Evolutionary conservation across 495 filamentous ascomycete genomes (phyloP).

Genomic region (Penicillium cosmopolitanum): DNA sequence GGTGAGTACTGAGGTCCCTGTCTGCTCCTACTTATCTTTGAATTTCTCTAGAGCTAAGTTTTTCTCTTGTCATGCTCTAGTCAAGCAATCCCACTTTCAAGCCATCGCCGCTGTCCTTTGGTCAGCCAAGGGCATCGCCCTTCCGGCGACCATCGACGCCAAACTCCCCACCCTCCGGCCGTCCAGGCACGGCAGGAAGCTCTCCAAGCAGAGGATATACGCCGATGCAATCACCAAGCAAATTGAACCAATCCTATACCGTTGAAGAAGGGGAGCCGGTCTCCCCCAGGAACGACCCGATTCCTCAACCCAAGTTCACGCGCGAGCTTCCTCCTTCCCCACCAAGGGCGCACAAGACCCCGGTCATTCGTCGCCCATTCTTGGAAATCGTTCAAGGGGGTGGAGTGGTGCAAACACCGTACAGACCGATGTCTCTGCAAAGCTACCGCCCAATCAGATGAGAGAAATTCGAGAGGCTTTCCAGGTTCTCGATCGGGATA

Average conservation of each 20-base stretch:
- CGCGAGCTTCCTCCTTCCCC: slow-evolving; percentile 46
- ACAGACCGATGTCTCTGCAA: slow-evolving; percentile 58
- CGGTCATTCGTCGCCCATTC: slow-evolving; percentile 30
- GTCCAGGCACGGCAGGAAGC: slow-evolving; percentile 45
- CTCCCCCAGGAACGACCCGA: slow-evolving; percentile 33
- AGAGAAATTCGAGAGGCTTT: slow-evolving; percentile 82
- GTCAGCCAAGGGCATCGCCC: slow-evolving; percentile 71
- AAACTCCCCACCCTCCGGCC: slow-evolving; percentile 48
- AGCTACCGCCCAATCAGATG: slow-evolving; percentile 68
- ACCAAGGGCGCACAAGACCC: slow-evolving; percentile 43
- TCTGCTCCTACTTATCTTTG: not conserved
- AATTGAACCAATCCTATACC: slow-evolving; percentile 52
- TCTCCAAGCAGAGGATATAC: slow-evolving; percentile 50
- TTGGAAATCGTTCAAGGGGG: slow-evolving; percentile 32
- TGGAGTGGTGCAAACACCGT: slow-evolving; percentile 17
- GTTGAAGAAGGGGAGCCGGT: slow-evolving; percentile 42
- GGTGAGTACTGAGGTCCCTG: slow-evolving; percentile 17
- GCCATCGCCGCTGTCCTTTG: slow-evolving; percentile 71
- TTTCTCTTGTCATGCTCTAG: slow-evolving; percentile 13
- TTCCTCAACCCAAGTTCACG: slow-evolving; percentile 45
- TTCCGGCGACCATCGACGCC: slow-evolving; percentile 66
- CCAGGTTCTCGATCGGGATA: slow-evolving; percentile 81
- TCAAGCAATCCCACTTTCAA: slow-evolving; percentile 61
- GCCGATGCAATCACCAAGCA: slow-evolving; percentile 50
- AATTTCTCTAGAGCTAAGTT: no score